Evolutionary conservation across 2,329 filamentous ascomycete genomes (phyloP).

Genomic region (Colletotrichum sidae): DNA sequence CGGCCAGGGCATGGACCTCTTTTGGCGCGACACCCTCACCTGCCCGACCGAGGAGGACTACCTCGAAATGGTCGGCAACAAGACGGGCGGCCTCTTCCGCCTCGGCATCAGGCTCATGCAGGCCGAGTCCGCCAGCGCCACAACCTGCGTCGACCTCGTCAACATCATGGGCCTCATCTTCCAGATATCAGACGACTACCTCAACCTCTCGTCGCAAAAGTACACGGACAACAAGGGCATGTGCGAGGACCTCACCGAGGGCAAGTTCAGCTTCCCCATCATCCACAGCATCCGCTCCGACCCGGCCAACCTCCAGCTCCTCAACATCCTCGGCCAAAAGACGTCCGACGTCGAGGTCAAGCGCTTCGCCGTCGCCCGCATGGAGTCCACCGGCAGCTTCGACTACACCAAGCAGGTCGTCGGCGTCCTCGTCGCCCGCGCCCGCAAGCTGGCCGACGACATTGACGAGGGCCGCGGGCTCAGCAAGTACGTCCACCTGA

Average conservation of each 20-base stretch:
- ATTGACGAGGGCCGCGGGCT: conserved; percentile 72
- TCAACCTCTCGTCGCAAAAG: conserved; percentile 80
- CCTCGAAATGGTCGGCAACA: conserved; percentile 93
- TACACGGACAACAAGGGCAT: conserved; percentile 93
- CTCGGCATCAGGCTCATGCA: conserved; percentile 91
- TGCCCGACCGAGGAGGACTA: conserved; percentile 91
- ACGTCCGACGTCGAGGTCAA: conserved; percentile 90
- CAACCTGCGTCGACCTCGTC: conserved; percentile 85
- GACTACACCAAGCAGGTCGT: conserved; percentile 82
- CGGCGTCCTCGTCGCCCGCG: conserved; percentile 71
- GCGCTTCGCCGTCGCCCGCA: conserved; percentile 88
- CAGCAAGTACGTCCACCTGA: conserved; percentile 69
- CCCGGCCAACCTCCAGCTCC: conserved; percentile 79
- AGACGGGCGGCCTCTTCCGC: conserved; percentile 88
- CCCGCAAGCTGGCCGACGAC: conserved; percentile 70
- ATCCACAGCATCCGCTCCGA: conserved; percentile 91
- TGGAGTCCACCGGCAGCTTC: conserved; percentile 91
- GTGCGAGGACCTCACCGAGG: conserved; percentile 94
- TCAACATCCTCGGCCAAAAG: conserved; percentile 94
- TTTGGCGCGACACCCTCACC: conserved; percentile 87
- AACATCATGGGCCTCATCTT: conserved; percentile 88
- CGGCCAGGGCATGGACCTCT: conserved; percentile 91
- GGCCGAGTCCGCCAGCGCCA: conserved; percentile 68
- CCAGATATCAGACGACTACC: conserved; percentile 94
- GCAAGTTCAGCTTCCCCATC: conserved; percentile 96